Percentiles rank a stretch among this genome's conserved stretches.
These are phyloP conservation scores for Aspergillus ellipticus DNA, from an alignment of 495 filamentous ascomycete species.

Conservation along the genomic window DNA sequence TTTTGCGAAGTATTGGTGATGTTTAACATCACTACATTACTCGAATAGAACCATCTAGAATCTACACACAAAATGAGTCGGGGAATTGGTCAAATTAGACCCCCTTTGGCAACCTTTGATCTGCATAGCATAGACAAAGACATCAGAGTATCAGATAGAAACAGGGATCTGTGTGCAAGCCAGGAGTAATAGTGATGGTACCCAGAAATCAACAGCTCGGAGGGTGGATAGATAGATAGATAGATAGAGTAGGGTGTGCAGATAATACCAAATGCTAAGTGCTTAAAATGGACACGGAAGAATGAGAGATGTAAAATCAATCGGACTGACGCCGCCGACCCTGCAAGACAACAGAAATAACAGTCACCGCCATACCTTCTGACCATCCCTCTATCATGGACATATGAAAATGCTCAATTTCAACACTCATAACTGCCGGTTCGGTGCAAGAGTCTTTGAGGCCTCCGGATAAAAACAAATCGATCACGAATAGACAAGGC, in stretches of 20 bases:
- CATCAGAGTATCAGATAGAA: conserved; percentile 1
- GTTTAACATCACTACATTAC: too few relatives aligned
- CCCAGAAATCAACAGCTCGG: neutral
- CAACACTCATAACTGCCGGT: conserved; percentile 12
- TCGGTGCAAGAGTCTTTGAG: conserved; percentile 1
- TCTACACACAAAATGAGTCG: too few relatives aligned
- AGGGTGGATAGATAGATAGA: neutral
- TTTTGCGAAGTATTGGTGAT: too few relatives aligned
- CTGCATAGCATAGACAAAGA: conserved; percentile 15
- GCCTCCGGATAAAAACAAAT: neutral
- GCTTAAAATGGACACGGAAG: conserved; percentile 3
- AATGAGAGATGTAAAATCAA: neutral
- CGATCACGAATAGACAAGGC: conserved; percentile 16
- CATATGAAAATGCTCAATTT: conserved; percentile 14
- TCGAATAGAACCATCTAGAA: too few relatives aligned
- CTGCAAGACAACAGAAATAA: neutral
- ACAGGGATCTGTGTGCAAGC: neutral
- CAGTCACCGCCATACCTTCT: conserved; percentile 11
- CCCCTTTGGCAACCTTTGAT: conserved; percentile 4
- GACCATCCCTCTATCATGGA: conserved; percentile 21
- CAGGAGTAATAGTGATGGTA: neutral
- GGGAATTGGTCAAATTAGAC: conserved; percentile 8
- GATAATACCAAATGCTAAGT: neutral
- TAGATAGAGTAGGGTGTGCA: neutral
- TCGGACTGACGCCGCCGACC: conserved; percentile 6